phyloP scores from a whole-genome alignment of 2,329 filamentous ascomycete species.

The Grosmannia penicillata region DNA sequence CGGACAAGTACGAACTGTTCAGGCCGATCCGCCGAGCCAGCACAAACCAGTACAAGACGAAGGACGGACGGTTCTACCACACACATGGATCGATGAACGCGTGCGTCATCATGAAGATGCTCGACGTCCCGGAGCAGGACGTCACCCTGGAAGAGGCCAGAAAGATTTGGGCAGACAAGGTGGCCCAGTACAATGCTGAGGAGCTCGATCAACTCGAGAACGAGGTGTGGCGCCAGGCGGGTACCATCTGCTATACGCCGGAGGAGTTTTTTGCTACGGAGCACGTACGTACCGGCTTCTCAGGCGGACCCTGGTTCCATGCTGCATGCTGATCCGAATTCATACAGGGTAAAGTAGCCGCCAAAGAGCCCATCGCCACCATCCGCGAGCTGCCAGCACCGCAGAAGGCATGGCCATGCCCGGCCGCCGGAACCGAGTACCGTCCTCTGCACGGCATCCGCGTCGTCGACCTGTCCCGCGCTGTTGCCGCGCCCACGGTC shows the following conservation, averaged over 20 bases:
- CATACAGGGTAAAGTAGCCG: no score
- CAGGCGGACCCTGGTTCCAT: no score
- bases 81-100: constrained; percentile 32
- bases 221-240: constrained; percentile 24
- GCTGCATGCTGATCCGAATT: no score
- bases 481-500: constrained; percentile 30
- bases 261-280: constrained; percentile 25
- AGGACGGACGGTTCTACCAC: constrained; percentile 25
- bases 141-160: constrained; percentile 8
- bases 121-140: constrained; percentile 23
- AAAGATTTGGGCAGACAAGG: constrained; percentile 18
- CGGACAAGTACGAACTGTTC: background rate
- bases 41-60: constrained; percentile 3
- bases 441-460: constrained; percentile 28
- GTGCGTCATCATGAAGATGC: constrained; percentile 22
- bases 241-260: constrained; percentile 27
- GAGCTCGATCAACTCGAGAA: constrained; percentile 24
- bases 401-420: background rate
- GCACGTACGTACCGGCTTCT: constrained; percentile 8
- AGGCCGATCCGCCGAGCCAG: background rate
- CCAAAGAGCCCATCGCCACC: background rate
- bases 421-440: constrained; percentile 13
- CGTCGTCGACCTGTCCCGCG: constrained; percentile 31
- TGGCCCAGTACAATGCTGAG: constrained; percentile 17
- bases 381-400: background rate